Percentiles rank a stretch among this genome's conserved stretches.
Evolutionary conservation across 805 yeast genomes (phyloP).

Genomic region (Ogataea haglerorum): DNA sequence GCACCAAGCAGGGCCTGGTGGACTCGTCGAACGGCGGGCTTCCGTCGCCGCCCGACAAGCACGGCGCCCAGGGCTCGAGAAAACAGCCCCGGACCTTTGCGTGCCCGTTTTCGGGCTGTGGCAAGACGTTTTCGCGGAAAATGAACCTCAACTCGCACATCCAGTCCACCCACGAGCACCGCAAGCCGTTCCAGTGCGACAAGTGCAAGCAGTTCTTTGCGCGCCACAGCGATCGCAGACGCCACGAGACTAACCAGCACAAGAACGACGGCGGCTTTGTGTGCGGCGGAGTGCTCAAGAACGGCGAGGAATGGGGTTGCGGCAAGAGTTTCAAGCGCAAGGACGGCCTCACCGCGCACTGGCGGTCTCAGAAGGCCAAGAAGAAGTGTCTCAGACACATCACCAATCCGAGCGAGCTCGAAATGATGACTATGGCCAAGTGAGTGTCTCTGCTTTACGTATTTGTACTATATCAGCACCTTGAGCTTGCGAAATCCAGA

Average conservation of each 20-base stretch:
- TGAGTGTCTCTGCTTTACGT: slow-evolving; percentile 7
- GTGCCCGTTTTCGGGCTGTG: slow-evolving; percentile 29
- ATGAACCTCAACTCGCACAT: slow-evolving; percentile 34
- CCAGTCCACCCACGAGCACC: slow-evolving; percentile 33
- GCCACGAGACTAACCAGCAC: slow-evolving; percentile 36
- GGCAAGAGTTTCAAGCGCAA: slow-evolving; percentile 34
- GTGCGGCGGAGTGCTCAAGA: slow-evolving; percentile 30
- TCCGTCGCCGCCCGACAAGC: slow-evolving; percentile 9
- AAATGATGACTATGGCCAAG: slow-evolving; percentile 9
- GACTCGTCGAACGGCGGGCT: slow-evolving; percentile 8
- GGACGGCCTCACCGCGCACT: slow-evolving; percentile 36
- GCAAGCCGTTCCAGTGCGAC: slow-evolving; percentile 32
- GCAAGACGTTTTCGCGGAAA: slow-evolving; percentile 31
- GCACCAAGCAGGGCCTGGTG: slow-evolving; percentile 3
- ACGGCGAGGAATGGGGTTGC: slow-evolving; percentile 35
- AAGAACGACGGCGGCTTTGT: slow-evolving; percentile 21
- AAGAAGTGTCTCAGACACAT: slow-evolving; percentile 30
- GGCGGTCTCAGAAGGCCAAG: slow-evolving; percentile 35
- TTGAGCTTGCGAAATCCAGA: background rate
- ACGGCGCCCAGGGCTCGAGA: slow-evolving; percentile 2
- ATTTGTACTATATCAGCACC: slow-evolving; percentile 4
- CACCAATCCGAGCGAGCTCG: slow-evolving; percentile 10
- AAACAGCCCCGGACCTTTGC: slow-evolving; percentile 20
- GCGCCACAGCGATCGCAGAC: slow-evolving; percentile 33
- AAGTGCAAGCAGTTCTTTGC: slow-evolving; percentile 31